Evolutionary conservation across 768 basidiomycete genomes (phyloP), one percentile per base, ranked within the genome.

Genomic region (Favolaschia claudopus): DNA sequence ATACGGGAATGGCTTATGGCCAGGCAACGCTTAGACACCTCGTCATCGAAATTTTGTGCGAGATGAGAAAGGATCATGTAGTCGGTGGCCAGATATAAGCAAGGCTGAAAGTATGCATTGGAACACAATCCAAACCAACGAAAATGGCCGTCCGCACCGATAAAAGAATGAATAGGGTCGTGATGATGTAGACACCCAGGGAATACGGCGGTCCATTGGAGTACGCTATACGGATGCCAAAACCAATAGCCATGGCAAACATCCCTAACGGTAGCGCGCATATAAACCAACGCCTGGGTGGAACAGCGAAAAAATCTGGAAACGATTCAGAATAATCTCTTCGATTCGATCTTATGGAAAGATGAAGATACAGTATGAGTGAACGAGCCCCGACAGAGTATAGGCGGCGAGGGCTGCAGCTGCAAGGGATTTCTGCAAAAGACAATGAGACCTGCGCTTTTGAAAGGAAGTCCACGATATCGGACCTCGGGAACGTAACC

Each of bases 61-160:
- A 88, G 69, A 9, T 75, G 80, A 5, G 82, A 81, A 0, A 87
- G 76, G 32, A 85, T 71, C 60, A 83, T 63, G 66, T 88, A 87
- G 60, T 82, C 75, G 12, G 80, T 75, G 1, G 83, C 83, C 42
- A 85, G 79, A 70, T 86, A 87, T 19, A 82, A 82, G 66, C 87
- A 88, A 2, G 86, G 86, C 82, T 83, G 46, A 14, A 25, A 47
- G 17, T 27, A 29, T 4, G 7, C 4, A 24, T 40, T 42, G 22
- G 27, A n/a, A 36, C 5, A 10, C 2, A 25, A 39, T 29, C 2
- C n/a, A 22, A 6, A 13, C 14, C n/a, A 32, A 49, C 12, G 24
- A 9, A 3, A 15, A 14, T 15, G 10, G n/a, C n/a, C 10, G 5
- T 38, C 19, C 51, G 19, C 19, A 61, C 60, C 14, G 58, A 60